Base-by-base conservation (phyloP, 2,329 filamentous ascomycete genomes). In the Cryoendolithus antarcticus region DNA sequence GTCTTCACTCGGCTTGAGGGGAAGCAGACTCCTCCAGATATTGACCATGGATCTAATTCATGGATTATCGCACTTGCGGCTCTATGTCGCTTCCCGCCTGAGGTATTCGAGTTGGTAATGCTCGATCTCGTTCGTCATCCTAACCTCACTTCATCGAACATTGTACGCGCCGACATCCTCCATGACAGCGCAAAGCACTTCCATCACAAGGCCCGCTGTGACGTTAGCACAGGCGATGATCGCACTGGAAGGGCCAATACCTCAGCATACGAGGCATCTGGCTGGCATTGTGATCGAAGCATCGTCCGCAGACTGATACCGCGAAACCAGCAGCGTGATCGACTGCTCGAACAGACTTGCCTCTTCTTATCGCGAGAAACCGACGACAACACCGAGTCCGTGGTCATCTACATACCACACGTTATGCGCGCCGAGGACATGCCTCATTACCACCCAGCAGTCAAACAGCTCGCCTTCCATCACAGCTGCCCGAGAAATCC, bases 371-470 rank as follows among this genome's bases (percentile, higher is more conserved):
- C 48, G 30, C 29, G 54, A 57, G 4, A 28, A 51, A 53, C 61
- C 12, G 52, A 55, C 19, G 50, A 53, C 2, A 33, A 40, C 3
- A 56, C 63, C 30, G 61, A 62, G 24, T 72, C 69, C 27, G 62
- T 89, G 38, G 75, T 93, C 10, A 60, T 93, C 28, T 94, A 93
- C 57, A 68, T 82, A 4, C 86, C 89, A 6, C 86, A 94, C 59
- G 69, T 76, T 6, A 58, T 69, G 27, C 64, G 64, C 1, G 63
- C 71, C 8, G 67, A 72, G 9, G 72, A 80, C 2, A 71, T 91
- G 44, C 89, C 89, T 1, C 94, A 82, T 62, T 96, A 95, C 60
- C 88, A 95, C 55, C 89, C 89, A 13, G 69, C 72, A 38, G 79
- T 93, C 13, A 71, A 70, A 37, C 76, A 75, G 9, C 69, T 94